Percentiles rank a stretch among this genome's conserved stretches.
Conservation (phyloP, 345 rosid genomes). For the Eucalyptus erythrocorys region DNA sequence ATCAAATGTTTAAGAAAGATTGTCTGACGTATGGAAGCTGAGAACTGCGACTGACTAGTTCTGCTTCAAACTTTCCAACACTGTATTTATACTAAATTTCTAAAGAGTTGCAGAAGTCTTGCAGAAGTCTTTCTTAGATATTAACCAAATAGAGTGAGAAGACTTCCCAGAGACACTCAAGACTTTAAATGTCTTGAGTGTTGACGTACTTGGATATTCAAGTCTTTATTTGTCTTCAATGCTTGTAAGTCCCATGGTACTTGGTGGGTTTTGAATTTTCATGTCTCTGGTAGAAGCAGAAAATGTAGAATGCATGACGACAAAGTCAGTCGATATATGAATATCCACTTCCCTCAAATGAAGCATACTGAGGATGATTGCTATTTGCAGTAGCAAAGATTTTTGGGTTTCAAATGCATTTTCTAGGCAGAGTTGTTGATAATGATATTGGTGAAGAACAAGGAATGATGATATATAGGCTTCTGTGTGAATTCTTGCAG, state of each 20-base stretch:
- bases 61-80: neutral
- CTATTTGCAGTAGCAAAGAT: neutral
- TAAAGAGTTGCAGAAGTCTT: neutral
- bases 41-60: neutral
- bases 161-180: neutral
- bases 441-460: neutral
- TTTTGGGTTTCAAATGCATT: neutral
- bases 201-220: neutral
- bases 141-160: neutral
- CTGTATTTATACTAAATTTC: neutral
- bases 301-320: neutral
- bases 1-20: neutral
- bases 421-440: neutral
- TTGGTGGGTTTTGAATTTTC: neutral
- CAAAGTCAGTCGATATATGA: neutral
- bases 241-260: neutral
- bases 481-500: slow-evolving; percentile 14
- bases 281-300: neutral
- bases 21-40: neutral
- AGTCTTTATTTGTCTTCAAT: neutral
- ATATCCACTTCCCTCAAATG: neutral
- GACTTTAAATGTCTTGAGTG: neutral
- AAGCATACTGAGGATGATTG: neutral
- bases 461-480: neutral
- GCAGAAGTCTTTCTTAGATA: neutral